Evolutionary conservation across 805 yeast species (phyloP).

Genomic region (Candida dendrica): DNA sequence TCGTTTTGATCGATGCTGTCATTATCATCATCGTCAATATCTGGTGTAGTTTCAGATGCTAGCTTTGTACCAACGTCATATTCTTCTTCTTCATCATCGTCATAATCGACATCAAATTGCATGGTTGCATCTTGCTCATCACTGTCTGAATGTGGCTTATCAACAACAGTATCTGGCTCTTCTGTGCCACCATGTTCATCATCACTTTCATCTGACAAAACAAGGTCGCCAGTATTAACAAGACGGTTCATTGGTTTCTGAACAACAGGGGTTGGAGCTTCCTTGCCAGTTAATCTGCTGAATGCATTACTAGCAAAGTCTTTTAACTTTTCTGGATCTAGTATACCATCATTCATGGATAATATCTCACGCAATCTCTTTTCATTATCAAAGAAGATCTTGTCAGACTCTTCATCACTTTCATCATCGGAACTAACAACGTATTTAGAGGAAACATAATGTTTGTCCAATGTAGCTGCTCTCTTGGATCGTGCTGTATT

Average conservation of each 20-base stretch:
- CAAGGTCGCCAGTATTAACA: slow-evolving; percentile 1
- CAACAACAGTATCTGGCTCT: slow-evolving; percentile 1
- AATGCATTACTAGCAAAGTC: slow-evolving; percentile 3
- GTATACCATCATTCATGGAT: slow-evolving; percentile 8
- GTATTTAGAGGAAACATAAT: slow-evolving; percentile 41
- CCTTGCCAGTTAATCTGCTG: neutral
- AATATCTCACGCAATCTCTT: slow-evolving; percentile 33
- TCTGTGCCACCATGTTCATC: slow-evolving; percentile 3
- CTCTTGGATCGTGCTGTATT: slow-evolving; percentile 2
- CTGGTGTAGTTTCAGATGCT: too few relatives aligned
- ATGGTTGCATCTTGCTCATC: neutral
- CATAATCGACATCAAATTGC: neutral
- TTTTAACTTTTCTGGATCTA: slow-evolving; percentile 9
- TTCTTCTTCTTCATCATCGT: slow-evolving; percentile 1
- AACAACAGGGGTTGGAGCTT: neutral
- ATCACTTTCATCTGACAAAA: slow-evolving; percentile 2
- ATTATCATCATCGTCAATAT: too few relatives aligned
- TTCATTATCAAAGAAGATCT: slow-evolving; percentile 50
- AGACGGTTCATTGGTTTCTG: neutral
- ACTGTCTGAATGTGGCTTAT: slow-evolving; percentile 1
- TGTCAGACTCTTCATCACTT: slow-evolving; percentile 48
- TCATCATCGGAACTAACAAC: slow-evolving; percentile 60
- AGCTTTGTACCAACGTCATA: neutral
- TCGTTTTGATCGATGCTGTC: too few relatives aligned
- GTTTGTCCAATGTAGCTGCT: neutral